Conservation (phyloP, 331 rosid genomes). For the Acacia pycnantha region DNA sequence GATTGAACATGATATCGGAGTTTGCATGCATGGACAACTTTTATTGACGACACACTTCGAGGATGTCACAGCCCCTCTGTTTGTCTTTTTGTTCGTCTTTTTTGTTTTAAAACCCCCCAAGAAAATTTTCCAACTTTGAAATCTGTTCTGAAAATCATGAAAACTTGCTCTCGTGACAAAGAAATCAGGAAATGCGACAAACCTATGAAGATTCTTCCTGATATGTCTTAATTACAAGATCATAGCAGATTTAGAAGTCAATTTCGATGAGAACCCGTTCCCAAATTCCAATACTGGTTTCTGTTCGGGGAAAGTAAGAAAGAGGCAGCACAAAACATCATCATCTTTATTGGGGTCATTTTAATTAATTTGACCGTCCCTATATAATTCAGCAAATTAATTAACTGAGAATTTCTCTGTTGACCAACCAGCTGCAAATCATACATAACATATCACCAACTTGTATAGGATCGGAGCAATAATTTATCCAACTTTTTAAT, state of each 20-base stretch:
- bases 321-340: not conserved
- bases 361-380: not conserved
- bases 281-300: constrained; percentile 1
- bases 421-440: too few relatives aligned
- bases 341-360: not conserved
- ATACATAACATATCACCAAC: too few relatives aligned
- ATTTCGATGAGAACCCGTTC: constrained; percentile 1
- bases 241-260: constrained; percentile 5
- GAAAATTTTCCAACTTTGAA: not conserved
- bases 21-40: constrained; percentile 1
- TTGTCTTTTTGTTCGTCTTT: not conserved
- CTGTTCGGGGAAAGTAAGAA: not conserved
- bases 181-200: constrained; percentile 2
- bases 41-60: not conserved
- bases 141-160: not conserved
- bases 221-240: not conserved
- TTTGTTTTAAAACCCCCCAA: not conserved
- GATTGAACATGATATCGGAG: not conserved
- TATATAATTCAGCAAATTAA: not conserved
- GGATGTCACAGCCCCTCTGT: not conserved
- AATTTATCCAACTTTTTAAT: not conserved
- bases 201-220: not conserved
- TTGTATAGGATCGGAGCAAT: not conserved
- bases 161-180: not conserved
- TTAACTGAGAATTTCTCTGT: too few relatives aligned